Evolutionary conservation across 495 filamentous ascomycete genomes (phyloP), one percentile per base, ranked within the genome.

Genomic region (Arthonia radiata): DNA sequence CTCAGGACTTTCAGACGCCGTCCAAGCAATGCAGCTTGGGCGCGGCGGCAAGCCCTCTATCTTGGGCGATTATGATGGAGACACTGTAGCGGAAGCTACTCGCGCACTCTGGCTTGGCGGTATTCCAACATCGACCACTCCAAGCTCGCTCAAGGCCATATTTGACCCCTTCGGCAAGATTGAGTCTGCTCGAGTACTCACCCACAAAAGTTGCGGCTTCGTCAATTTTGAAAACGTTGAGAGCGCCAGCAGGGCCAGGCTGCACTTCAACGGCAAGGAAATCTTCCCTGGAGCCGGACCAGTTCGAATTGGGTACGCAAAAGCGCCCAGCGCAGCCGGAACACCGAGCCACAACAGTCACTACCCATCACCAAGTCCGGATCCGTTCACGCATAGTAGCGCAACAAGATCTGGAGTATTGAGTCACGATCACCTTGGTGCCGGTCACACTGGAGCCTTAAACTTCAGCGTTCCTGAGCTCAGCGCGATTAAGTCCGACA

Each of bases 171-270:
- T 86, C 37, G 86, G 86, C 10, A 69, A 74, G 13, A 90, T 97
- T 38, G 67, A 82, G 37, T 92, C 83, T 10, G 81, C 78, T 18
- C 61, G 86, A 32, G 89, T 97, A 9, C 57, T 97, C 35, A 92
- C 86, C 8, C 86, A 97, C 56, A 97, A 97, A 64, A 94, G 90
- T 42, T 97, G 86, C 46, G 86, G 86, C 4, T 97, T 97, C 39
- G 81, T 97, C 43, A 97, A 97, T 47, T 97, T 91, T 38, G 78
- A 93, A 50, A 66, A 63, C 36, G 46, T 81, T 14, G 77, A 91
- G 17, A 89, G 77, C 41, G 89, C 86, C 25, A 74, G 91, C 16
- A 64, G 75, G 29, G 89, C 86, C 3, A 89, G 77, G 41, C 66
- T 64, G 12, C 56, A 67, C 41, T 69, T 90, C 44, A 92, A 93